Evolutionary conservation across 257 asterid species (phyloP), one percentile per base, ranked within the genome.

Genomic region (Leonotis leonurus): DNA sequence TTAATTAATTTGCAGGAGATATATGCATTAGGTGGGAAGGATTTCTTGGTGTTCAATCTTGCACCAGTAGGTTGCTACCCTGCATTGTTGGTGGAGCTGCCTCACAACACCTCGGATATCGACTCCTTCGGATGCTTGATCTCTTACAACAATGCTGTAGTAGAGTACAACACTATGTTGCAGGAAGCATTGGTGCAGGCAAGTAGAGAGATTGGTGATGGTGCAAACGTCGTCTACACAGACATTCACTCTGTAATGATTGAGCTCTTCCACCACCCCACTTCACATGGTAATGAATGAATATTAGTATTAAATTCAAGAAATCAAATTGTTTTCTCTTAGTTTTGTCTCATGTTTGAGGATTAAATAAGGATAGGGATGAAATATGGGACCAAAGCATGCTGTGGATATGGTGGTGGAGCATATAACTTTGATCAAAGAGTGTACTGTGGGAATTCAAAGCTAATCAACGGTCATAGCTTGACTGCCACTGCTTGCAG

Each of bases 1-100:
- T n/a, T n/a, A n/a, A n/a, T n/a, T n/a, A n/a, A 52, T 57, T n/a
- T 57, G 8, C 65, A 89, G 97, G 95, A 81, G 60, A 53, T 89
- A 13, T 76, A 86, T 25, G 75, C 60, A 26, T 73, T 86, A 26
- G 97, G 97, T 2, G 97, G 95, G 12, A 70, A 88, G 35, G 75
- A 82, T 3, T 82, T 89, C 48, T 36, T 85, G 67, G 89, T 89
- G 62, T 75, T 84, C 4, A 89, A 84, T 69, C 61, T 86, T 8
- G 97, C 91, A 11, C 97, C 95, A 39, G 62, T 86, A 24, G 97
- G 97, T 16, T 89, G 97, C 70, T 86, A 89, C 76, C 95, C 95
- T 44, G 67, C 83, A 11, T 76, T 79, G 70, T 64, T 84, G 71
- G 91, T 81, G 56, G 76, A 77, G 67, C 75, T 86, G 30, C 83